phyloP scores from a whole-genome alignment of 2,329 filamentous ascomycete genomes.

The Thermoascus crustaceus region DNA sequence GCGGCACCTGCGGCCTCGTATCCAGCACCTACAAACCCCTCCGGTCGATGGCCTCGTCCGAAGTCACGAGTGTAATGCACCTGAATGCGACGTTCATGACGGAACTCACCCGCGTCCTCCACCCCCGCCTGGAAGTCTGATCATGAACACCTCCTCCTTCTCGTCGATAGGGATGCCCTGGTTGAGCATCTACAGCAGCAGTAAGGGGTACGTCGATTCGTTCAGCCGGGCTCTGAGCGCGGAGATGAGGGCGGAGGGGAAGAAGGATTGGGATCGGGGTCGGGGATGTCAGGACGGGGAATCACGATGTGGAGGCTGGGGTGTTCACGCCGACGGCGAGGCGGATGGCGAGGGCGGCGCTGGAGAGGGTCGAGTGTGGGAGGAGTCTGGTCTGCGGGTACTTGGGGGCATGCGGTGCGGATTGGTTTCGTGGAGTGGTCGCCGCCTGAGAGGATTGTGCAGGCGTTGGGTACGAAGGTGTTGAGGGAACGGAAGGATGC shows the following conservation, averaged over 20 bases:
- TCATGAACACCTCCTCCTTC: conserved; percentile 46
- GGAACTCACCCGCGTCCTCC: conserved; percentile 40
- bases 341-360: conserved; percentile 22
- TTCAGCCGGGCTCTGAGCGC: conserved; percentile 33
- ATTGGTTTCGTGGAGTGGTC: not conserved
- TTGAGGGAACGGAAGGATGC: not conserved
- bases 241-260: conserved; percentile 35
- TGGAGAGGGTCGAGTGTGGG: conserved; percentile 30
- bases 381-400: conserved; percentile 21
- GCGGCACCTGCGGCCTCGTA: conserved; percentile 26
- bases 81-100: conserved; percentile 45
- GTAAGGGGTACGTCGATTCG: conserved; percentile 40
- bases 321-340: conserved; percentile 23
- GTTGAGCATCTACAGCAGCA: conserved; percentile 37
- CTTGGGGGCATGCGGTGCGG: conserved; percentile 26
- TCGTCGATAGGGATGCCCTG: conserved; percentile 42
- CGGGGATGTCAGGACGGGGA: conserved; percentile 23
- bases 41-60: conserved; percentile 24
- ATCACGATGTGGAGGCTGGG: conserved; percentile 14
- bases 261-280: conserved; percentile 27
- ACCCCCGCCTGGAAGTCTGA: conserved; percentile 40
- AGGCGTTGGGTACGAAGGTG: not conserved
- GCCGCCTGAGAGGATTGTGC: not conserved
- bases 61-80: conserved; percentile 38
- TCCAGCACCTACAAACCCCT: conserved; percentile 28